Conservation (phyloP, 768 basidiomycete species). For the Rhodotorula toruloides region DNA sequence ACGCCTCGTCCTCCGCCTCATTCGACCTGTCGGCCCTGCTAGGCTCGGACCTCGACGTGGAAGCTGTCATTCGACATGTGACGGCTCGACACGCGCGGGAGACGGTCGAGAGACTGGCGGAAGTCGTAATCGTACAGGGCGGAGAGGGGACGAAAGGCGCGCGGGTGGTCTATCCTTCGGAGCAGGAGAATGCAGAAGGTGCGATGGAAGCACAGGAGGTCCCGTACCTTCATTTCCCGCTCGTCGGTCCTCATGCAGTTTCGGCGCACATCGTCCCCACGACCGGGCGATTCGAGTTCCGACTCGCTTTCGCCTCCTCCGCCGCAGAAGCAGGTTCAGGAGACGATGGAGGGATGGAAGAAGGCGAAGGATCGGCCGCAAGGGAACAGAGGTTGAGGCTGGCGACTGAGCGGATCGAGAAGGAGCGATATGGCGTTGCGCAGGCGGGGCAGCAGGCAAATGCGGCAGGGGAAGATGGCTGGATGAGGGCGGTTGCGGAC, state of each 20-base stretch:
- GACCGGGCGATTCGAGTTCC: slow-evolving; percentile 17
- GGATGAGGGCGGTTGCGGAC: slow-evolving; percentile 20
- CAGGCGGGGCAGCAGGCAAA: neutral
- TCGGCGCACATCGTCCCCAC: neutral
- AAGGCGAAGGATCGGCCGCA: neutral
- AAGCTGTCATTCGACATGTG: slow-evolving; percentile 3
- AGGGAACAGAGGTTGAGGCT: neutral
- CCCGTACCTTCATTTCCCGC: slow-evolving; percentile 11
- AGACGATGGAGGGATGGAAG: neutral
- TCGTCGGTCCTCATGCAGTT: slow-evolving; percentile 5
- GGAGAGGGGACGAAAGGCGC: neutral
- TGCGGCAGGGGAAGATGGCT: neutral
- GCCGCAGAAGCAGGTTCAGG: neutral
- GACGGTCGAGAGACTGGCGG: neutral
- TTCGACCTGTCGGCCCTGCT: neutral
- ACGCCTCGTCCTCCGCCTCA: neutral
- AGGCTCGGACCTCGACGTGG: slow-evolving; percentile 14
- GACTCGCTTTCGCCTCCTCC: neutral
- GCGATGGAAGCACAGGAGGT: neutral
- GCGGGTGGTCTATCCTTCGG: neutral
- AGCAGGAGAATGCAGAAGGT: neutral
- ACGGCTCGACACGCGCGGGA: slow-evolving; percentile 6
- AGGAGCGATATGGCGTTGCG: neutral
- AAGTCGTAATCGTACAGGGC: neutral
- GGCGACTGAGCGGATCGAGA: neutral